Base-by-base conservation (phyloP, 2,329 filamentous ascomycete species). In the Botryotinia calthae region DNA sequence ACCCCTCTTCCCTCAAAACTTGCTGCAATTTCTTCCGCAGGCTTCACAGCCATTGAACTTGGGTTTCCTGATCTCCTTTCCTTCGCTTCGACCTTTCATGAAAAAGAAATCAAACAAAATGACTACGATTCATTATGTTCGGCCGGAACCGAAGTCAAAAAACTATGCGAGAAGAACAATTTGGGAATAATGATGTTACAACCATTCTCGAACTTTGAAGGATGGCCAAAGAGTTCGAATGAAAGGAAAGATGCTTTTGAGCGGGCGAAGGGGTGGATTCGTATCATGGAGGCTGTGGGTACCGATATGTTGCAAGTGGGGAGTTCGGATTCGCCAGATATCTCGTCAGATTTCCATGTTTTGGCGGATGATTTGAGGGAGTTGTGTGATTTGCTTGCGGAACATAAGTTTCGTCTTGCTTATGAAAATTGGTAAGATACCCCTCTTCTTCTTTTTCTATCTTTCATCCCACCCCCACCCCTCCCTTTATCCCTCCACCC, bases 181-280 rank as follows among this genome's bases (percentile, higher is more conserved):
- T 81, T 94, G 1, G 83, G 85, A 51, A 86, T 94, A 72, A 85
- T 94, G 80, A 91, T 94, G 84, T 82, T 94, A 9, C 92, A 95
- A 78, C 91, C 92, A 0, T 94, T 95, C 77, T 83, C 89, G 25
- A 92, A 94, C 77, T 94, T 93, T 73, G 92, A 95, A 77, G 92
- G 92, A 1, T 95, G 92, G 91, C 82, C 85, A 0, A 83, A 84
- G 58, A 88, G 84, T 0, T 88, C 87, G 2, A 77, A 82, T 0
- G 87, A 91, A 79, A 83, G 90, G 5, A 81, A 87, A 8, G 87
- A 91, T 69, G 91, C 89, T 0, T 92, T 92, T 75, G 81, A 83
- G 0, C 85, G 90, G 37, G 91, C 90, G 0, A 82, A 81, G 10
- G 90, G 90, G 0, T 95, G 91, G 92, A 87, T 92, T 66, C 82